Percentiles rank a stretch among this genome's conserved stretches.
phyloP scores from a whole-genome alignment of 2,329 filamentous ascomycete genomes.

The Colletotrichum brevisporum region DNA sequence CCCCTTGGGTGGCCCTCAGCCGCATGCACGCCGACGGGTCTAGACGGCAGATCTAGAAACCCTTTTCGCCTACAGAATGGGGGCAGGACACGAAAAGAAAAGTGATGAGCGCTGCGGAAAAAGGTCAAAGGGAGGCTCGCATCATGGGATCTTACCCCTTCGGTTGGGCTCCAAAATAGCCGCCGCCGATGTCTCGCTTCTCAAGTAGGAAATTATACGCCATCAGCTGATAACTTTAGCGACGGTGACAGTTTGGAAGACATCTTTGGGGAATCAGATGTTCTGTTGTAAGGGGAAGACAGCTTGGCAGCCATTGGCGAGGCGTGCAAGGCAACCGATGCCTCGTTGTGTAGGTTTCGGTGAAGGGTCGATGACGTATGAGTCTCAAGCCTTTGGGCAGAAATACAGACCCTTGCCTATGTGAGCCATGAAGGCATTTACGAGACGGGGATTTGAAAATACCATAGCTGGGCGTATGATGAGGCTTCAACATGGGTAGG shows the following conservation, averaged over 20 bases:
- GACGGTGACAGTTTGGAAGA: too few species aligned
- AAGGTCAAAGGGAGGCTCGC: too few species aligned
- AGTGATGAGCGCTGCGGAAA: neutral
- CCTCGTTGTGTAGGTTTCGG: too few species aligned
- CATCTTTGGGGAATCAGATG: too few species aligned
- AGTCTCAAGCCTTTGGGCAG: neutral
- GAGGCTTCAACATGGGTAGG: neutral
- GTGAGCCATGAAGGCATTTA: neutral
- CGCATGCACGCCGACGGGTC: slow-evolving; percentile 5
- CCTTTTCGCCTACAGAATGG: neutral
- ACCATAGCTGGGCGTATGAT: neutral
- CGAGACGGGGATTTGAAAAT: neutral
- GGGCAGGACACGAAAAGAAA: neutral
- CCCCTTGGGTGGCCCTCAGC: slow-evolving; percentile 1
- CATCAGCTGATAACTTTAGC: too few species aligned
- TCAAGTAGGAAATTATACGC: too few species aligned
- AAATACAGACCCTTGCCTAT: too few species aligned
- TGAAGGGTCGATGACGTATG: neutral
- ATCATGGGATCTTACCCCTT: too few species aligned
- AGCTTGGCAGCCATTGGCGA: neutral
- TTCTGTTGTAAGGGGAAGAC: neutral
- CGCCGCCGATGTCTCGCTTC: too few species aligned
- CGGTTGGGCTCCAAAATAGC: too few species aligned
- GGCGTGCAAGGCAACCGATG: neutral
- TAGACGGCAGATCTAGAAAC: neutral